phyloP scores from a whole-genome alignment of 108 stramenopile genomes.

The Nitzschia sp. region DNA sequence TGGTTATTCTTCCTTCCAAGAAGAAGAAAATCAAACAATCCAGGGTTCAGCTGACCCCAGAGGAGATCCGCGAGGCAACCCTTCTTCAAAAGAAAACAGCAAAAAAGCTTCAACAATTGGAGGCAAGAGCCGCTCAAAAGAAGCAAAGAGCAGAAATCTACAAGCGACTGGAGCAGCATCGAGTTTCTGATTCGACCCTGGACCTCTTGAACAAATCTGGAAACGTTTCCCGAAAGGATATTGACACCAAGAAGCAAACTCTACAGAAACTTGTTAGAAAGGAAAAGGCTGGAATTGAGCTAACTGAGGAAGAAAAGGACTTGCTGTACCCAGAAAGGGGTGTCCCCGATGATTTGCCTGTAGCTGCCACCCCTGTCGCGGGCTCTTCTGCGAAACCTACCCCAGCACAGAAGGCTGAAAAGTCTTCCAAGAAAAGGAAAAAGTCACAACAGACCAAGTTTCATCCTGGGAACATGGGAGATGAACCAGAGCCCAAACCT shows the following conservation, averaged over 20 bases:
- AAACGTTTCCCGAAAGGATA: constrained; percentile 37
- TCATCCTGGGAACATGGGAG: background rate
- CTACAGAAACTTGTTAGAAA: constrained; percentile 61
- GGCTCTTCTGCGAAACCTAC: too few species aligned
- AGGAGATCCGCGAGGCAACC: constrained; percentile 74
- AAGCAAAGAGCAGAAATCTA: constrained; percentile 62
- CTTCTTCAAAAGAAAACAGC: constrained; percentile 61
- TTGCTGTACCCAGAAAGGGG: constrained; percentile 52
- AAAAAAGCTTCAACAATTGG: constrained; percentile 72
- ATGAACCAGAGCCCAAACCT: background rate
- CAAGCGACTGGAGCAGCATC: constrained; percentile 44
- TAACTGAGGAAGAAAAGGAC: constrained; percentile 71
- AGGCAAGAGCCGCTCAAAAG: constrained; percentile 62
- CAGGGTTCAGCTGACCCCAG: constrained; percentile 60
- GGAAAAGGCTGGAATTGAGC: constrained; percentile 61
- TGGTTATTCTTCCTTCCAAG: constrained; percentile 45
- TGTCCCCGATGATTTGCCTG: background rate
- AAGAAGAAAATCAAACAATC: constrained; percentile 36
- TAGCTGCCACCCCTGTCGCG: background rate
- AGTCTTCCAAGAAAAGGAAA: background rate
- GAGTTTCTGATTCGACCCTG: constrained; percentile 11
- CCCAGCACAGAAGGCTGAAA: background rate
- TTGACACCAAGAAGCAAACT: constrained; percentile 65
- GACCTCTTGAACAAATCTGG: constrained; percentile 20
- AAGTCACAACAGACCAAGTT: constrained; percentile 5